Percentiles rank a stretch among this genome's conserved stretches.
These are phyloP conservation scores for Umbelopsis isabellina DNA, from an alignment of 192 early-diverging fungal genomes.

Conservation along the genomic window DNA sequence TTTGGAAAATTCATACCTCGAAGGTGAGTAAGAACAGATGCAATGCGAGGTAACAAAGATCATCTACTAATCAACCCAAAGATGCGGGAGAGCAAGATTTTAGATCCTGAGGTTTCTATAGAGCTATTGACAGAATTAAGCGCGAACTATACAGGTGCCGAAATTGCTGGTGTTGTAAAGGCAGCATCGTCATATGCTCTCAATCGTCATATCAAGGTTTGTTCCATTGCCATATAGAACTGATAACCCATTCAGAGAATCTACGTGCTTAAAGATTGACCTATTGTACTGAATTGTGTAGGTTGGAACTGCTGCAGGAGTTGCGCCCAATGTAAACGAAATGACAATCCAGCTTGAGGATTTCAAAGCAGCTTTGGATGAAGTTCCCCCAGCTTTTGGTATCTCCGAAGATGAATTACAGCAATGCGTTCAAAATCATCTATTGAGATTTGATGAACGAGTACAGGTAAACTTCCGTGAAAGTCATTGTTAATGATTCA, in stretches of 20 bases:
- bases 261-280: not conserved
- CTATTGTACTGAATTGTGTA: not conserved
- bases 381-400: conserved; percentile 95
- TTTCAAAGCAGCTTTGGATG: conserved; percentile 87
- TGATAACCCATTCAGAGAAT: not conserved
- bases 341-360: conserved; percentile 87
- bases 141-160: conserved; percentile 98
- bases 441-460: conserved; percentile 74
- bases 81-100: conserved; percentile 80
- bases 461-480: conserved; percentile 37
- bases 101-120: conserved; percentile 83
- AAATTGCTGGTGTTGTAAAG: conserved; percentile 93
- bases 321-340: conserved; percentile 84
- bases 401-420: conserved; percentile 89
- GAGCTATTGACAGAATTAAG: conserved; percentile 83
- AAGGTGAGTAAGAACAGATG: conserved; percentile 50
- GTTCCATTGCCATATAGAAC: not conserved
- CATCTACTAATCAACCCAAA: conserved; percentile 29
- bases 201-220: conserved; percentile 88
- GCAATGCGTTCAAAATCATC: conserved; percentile 80
- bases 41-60: not conserved
- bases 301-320: conserved; percentile 78
- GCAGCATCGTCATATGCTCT: conserved; percentile 95
- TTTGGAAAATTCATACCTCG: conserved; percentile 93
- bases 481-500: not conserved